Conservation (phyloP, 2,329 filamentous ascomycete species). For the Grosmannia serpens region DNA sequence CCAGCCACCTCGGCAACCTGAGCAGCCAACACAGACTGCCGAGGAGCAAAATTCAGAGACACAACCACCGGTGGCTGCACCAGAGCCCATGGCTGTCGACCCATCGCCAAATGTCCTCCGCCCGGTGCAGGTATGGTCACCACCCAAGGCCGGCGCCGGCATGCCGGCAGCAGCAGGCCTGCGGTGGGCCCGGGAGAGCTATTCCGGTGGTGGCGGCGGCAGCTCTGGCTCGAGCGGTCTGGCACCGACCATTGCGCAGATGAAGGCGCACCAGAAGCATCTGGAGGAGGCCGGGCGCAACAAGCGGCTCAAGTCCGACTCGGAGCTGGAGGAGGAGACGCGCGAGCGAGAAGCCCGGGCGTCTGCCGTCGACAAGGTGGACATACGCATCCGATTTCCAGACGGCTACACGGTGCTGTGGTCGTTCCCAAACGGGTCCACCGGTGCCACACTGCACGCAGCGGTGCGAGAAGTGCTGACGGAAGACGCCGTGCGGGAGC, state of each 20-base stretch:
- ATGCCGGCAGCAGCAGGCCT: slow-evolving; percentile 59
- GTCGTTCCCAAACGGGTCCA: slow-evolving; percentile 56
- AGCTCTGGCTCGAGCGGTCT: slow-evolving; percentile 60
- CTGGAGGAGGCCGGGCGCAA: slow-evolving; percentile 55
- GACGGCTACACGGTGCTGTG: slow-evolving; percentile 71
- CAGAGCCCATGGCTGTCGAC: not conserved
- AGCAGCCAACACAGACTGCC: not conserved
- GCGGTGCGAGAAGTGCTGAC: slow-evolving; percentile 65
- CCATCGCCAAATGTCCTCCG: slow-evolving; percentile 17
- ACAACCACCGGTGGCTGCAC: not conserved
- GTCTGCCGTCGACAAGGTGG: slow-evolving; percentile 53
- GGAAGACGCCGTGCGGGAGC: slow-evolving; percentile 43
- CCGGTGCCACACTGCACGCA: slow-evolving; percentile 59
- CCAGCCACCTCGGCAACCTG: not conserved
- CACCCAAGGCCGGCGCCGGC: slow-evolving; percentile 48
- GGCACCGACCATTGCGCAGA: slow-evolving; percentile 63
- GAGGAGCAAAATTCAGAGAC: not conserved
- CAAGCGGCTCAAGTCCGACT: slow-evolving; percentile 68
- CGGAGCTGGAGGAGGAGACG: slow-evolving; percentile 62
- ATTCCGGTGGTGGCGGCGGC: slow-evolving; percentile 18
- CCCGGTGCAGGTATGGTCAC: slow-evolving; percentile 62
- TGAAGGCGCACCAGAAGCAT: slow-evolving; percentile 59
- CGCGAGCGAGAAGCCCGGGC: slow-evolving; percentile 54
- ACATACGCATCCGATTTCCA: slow-evolving; percentile 75
- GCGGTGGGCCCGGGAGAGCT: slow-evolving; percentile 25